These are phyloP conservation scores for Colletotrichum sp. DNA, from an alignment of 2,329 filamentous ascomycete species.

Conservation along the genomic window DNA sequence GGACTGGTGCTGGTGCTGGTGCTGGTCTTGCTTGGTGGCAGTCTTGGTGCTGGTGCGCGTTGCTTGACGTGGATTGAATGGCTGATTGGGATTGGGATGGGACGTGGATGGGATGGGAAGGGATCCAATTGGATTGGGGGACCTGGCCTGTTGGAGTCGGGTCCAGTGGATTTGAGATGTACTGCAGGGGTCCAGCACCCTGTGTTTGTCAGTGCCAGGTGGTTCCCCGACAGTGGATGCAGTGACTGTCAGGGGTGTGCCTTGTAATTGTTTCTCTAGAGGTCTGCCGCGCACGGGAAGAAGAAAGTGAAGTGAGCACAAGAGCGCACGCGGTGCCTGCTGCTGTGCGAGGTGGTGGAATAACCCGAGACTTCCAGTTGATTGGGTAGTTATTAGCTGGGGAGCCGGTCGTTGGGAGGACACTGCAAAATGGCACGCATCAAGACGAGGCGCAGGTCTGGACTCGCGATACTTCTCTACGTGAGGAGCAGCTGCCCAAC, in stretches of 20 bases:
- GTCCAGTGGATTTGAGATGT: neutral
- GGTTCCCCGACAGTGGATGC: conserved; percentile 5
- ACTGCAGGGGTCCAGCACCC: conserved; percentile 12
- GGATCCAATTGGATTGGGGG: neutral
- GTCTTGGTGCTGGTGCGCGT: neutral
- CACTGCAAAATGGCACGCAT: neutral
- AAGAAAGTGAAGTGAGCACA: neutral
- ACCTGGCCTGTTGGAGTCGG: neutral
- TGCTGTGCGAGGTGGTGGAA: neutral
- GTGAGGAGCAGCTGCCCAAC: neutral
- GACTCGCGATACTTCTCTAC: neutral
- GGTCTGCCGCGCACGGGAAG: neutral
- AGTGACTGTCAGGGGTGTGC: neutral
- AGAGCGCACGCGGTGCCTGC: neutral
- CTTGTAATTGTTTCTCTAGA: neutral
- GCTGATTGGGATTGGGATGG: neutral
- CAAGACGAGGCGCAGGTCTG: neutral
- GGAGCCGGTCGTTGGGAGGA: neutral
- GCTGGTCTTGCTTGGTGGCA: neutral
- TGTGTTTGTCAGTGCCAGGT: conserved; percentile 10
- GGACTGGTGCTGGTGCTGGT: neutral
- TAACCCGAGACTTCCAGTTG: neutral
- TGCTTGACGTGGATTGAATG: neutral
- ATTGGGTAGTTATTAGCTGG: neutral
- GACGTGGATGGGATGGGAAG: neutral